Base-by-base conservation (phyloP, 306 rosid genomes). In the Trifolium dubium region DNA sequence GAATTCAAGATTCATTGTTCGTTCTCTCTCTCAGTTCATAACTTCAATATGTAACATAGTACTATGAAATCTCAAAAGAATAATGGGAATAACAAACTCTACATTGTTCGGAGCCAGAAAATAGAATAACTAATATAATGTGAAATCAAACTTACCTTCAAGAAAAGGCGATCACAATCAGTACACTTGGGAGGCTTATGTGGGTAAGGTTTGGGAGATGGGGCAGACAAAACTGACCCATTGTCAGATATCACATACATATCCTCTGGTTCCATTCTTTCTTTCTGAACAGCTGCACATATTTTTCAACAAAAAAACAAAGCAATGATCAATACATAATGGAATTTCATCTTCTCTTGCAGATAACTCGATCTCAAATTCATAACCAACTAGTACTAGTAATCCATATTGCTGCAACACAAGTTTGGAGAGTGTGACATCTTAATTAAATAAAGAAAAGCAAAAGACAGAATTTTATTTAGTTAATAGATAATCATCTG, bases 191-290 rank as follows among this genome's bases (percentile, higher is more conserved):
- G 99, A 84, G 97, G 96, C 85, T 83, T 92, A 66, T 92, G 91
- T 1, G 97, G 99, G 81, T 64, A 92, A 14, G 97, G 95, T 77
- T 94, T 91, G 4, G 94, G 88, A 64, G 91, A 85, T 73, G 98
- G 98, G 55, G 91, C 72, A 66, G 83, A 74, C 88, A 94, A 75
- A 81, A 91, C 32, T 47, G 90, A 64, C 55, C 97, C 97, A 80
- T 67, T 78, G 9, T 88, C 79, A 64, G 96, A 80, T 60, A 94
- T 43, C 75, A 94, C 88, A 62, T 89, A 94, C 97, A 94, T 91
- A 73, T 94, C 98, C 82, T 88, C 98, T 0, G 97, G 89, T 63
- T 88, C 87, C 97, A 94, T 91, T 78, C 99, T 88, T 85, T 94
- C 97, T 77, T 92, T 92, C 87, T 89, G 99, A 77, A 94, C 99